Evolutionary conservation across 176 grass and related monocot genomes (phyloP).

Genomic region (Carex scoparia): DNA sequence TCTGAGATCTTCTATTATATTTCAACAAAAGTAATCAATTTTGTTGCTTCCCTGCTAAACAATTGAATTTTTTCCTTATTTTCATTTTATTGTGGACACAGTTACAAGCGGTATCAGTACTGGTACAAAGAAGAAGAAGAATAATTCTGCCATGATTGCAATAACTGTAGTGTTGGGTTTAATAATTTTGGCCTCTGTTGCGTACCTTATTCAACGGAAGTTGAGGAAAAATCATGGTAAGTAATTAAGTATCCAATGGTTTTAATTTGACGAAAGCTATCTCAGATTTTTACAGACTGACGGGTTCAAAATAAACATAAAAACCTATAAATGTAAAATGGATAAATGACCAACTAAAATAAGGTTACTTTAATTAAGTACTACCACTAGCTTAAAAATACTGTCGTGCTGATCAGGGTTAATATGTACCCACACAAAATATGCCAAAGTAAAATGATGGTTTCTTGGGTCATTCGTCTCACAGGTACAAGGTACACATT

Average conservation of each 20-base stretch:
- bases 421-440: background rate
- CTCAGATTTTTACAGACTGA: background rate
- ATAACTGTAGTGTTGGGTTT: background rate
- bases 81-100: background rate
- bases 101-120: slow-evolving; percentile 3
- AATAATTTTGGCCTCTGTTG: background rate
- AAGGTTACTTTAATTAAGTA: background rate
- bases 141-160: background rate
- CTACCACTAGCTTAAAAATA: background rate
- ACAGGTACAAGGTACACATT: background rate
- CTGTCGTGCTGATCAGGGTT: background rate
- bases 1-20: too few relatives aligned
- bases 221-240: slow-evolving; percentile 12
- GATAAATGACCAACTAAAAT: background rate
- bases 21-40: background rate
- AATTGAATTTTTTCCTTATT: background rate
- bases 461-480: background rate
- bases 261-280: background rate
- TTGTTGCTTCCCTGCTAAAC: background rate
- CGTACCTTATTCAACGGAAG: slow-evolving; percentile 15
- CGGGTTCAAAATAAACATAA: background rate
- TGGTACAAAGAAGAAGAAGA: slow-evolving; percentile 16
- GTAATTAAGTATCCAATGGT: background rate
- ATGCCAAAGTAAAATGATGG: background rate
- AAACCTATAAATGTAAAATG: too few relatives aligned